phyloP scores from a whole-genome alignment of 352 stramenopile species.

The Blastocystis sp. region DNA sequence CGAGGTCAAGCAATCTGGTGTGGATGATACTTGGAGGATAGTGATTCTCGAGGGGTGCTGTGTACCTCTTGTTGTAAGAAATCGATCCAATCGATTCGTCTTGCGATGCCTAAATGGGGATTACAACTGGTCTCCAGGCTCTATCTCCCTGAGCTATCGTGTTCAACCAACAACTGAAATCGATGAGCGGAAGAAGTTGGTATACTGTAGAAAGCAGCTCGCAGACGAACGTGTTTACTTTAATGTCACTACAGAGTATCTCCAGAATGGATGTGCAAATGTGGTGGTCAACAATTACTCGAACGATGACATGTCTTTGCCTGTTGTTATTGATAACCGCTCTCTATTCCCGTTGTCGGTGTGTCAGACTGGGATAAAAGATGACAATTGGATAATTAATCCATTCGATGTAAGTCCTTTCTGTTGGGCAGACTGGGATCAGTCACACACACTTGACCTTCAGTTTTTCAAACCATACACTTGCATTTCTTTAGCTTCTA shows the following conservation, averaged over 20 bases:
- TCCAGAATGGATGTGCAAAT: not conserved
- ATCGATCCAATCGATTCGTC: not conserved
- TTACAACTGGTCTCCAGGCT: not conserved
- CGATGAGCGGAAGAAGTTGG: not conserved
- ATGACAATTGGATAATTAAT: not conserved
- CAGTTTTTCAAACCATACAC: not conserved
- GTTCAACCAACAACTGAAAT: not conserved
- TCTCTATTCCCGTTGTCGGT: not conserved
- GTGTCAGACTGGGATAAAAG: not conserved
- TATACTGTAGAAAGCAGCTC: not conserved
- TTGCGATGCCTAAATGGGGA: not conserved
- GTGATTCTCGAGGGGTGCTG: not conserved
- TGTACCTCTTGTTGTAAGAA: not conserved
- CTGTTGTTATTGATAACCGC: slow-evolving; percentile 3
- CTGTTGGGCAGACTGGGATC: slow-evolving; percentile 6
- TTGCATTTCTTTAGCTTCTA: not conserved
- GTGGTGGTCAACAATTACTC: not conserved
- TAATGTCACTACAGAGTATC: not conserved
- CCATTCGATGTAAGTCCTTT: not conserved
- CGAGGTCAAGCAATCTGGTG: not conserved
- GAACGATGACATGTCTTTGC: not conserved
- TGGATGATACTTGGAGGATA: not conserved
- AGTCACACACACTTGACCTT: not conserved
- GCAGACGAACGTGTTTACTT: not conserved
- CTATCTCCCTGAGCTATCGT: not conserved